Base-by-base conservation (phyloP, 257 asterid species). In the Anisodus tanguticus region DNA sequence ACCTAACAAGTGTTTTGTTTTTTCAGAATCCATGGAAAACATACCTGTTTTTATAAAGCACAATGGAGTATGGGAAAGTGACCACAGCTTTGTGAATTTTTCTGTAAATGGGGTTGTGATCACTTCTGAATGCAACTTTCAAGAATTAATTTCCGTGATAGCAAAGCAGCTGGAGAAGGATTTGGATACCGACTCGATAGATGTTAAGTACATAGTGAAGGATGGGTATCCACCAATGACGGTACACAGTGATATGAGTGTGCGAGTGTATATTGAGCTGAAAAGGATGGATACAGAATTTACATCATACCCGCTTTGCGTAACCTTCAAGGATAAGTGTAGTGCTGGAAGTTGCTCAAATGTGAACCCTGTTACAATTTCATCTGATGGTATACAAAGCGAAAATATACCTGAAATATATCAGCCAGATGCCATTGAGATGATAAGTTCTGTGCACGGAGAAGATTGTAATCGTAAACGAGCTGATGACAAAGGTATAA, bases 161-260 rank as follows among this genome's bases (percentile, higher is more conserved):
- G 57, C 37, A 26, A 71, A 45, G 8, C 79, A 71, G 8, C 55
- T 45, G 6, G 79, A 4, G 39, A 71, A 71, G 58, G 79, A 71
- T 71, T 43, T 45, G 79, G 79, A 71, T 43, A 45, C 79, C 16
- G 45, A 71, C 54, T 71, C 22, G 17, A 45, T 43, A 4, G 79
- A 43, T 45, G 43, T 71, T 45, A 71, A 71, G 79, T 71, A 71
- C 37, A 43, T 71, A 2, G 79, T 71, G 39, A 45, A 45, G 57
- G 79, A 71, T 45, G 79, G 57, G 0, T 71, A 71, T 71, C 79
- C 79, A n/a, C 79, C 79, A 3, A 71, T 71, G 79, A 71, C 79
- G 9, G 9, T 71, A n/a, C 58, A 71, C 57, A 71, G 15, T 71
- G 79, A 71, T 45, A 71, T 71, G 57, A 71, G 79, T 43, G 79